A percentile compares a stretch with the other conserved stretches of the same genome.
Evolutionary conservation across 345 rosid species (phyloP).

Genomic region (Eucalyptus caleyi): DNA sequence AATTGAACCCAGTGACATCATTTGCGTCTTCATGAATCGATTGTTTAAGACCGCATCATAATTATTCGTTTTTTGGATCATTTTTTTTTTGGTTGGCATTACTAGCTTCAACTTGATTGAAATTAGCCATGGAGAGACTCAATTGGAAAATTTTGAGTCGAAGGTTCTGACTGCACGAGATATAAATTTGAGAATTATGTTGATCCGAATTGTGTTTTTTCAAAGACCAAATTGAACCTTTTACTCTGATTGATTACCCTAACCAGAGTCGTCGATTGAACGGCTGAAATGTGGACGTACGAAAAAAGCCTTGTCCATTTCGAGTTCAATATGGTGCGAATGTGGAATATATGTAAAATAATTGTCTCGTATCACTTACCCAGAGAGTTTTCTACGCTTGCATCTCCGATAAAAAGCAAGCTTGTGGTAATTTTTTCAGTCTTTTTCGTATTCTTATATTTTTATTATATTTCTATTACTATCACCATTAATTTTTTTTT

Average conservation of each 20-base stretch:
- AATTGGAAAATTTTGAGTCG: not conserved
- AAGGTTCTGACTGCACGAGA: not conserved
- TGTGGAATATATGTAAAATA: not conserved
- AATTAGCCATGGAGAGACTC: not conserved
- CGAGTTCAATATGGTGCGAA: too few relatives aligned
- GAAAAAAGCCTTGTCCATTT: too few relatives aligned
- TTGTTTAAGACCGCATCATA: too few relatives aligned
- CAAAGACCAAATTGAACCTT: accelerated
- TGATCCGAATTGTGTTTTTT: not conserved
- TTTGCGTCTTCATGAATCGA: too few relatives aligned
- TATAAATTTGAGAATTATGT: too few relatives aligned
- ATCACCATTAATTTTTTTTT: too few relatives aligned
- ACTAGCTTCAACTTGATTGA: not conserved
- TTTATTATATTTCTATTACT: not conserved
- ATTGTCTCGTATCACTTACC: not conserved
- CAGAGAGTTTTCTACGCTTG: not conserved
- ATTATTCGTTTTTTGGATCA: accelerated
- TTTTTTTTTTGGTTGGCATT: too few relatives aligned
- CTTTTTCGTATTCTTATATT: not conserved
- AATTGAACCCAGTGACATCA: not conserved
- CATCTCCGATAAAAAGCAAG: not conserved
- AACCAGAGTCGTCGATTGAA: not conserved
- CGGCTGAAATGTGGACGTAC: not conserved
- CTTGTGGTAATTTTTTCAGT: not conserved
- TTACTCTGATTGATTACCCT: not conserved